phyloP scores from a whole-genome alignment of 78 protist species.

The Ministeria vibrans region DNA sequence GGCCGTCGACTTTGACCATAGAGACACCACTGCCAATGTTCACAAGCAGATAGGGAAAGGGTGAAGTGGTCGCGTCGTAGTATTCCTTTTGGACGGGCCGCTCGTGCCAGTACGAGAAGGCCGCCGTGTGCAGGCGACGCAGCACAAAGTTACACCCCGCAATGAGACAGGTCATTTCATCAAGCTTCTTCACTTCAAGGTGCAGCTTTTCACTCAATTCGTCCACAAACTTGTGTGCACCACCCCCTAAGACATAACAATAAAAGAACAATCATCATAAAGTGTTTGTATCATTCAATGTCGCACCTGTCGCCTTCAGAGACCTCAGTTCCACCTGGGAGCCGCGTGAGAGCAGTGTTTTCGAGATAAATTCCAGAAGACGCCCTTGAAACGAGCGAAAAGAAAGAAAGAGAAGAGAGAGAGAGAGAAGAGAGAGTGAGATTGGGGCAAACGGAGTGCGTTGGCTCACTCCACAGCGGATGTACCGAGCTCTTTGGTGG shows the following conservation, averaged over 20 bases:
- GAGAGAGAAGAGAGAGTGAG: no score
- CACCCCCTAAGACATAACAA: no score
- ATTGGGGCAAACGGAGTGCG: no score
- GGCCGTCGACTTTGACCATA: conserved; percentile 60
- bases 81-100: no score
- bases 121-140: conserved; percentile 21
- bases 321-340: no score
- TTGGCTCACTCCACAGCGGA: no score
- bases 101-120: background rate
- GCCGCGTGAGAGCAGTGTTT: background rate
- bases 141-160: conserved; percentile 73
- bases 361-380: background rate
- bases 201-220: conserved; percentile 33
- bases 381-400: background rate
- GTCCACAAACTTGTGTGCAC: conserved; percentile 71
- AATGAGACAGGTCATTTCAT: conserved; percentile 74
- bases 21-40: conserved; percentile 88
- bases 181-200: conserved; percentile 33
- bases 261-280: conserved; percentile 1
- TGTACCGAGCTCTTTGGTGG: background rate
- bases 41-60: conserved; percentile 58
- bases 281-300: background rate
- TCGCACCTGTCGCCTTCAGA: background rate
- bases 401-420: background rate
- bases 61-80: background rate